These are phyloP conservation scores for Ganoderma boninense DNA, from an alignment of 1,284 basidiomycete genomes.

Conservation along the genomic window DNA sequence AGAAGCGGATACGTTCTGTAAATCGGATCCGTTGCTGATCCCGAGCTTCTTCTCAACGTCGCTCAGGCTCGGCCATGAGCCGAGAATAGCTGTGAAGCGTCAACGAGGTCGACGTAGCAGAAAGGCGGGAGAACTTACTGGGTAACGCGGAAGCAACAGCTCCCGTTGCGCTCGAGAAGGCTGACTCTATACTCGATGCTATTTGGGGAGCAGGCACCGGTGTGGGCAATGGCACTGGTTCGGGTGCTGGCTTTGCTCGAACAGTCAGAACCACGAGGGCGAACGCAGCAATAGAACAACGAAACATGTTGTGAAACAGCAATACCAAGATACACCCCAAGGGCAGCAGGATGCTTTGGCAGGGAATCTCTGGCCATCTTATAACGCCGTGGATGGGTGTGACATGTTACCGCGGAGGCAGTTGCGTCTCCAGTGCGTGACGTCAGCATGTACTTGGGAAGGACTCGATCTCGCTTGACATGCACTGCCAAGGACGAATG, in stretches of 20 bases:
- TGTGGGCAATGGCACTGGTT: conserved; percentile 24
- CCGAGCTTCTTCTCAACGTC: conserved; percentile 39
- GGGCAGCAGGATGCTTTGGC: neutral
- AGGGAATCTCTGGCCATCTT: neutral
- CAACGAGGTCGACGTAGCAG: neutral
- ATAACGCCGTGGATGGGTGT: neutral
- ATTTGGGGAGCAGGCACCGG: conserved; percentile 28
- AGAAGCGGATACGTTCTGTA: too few species aligned
- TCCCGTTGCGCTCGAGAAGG: conserved; percentile 28
- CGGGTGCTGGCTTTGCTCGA: neutral
- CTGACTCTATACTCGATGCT: too few species aligned
- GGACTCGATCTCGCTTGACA: neutral
- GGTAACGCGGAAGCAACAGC: conserved; percentile 36
- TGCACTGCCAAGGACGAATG: neutral
- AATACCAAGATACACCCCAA: neutral
- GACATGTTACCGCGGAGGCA: neutral
- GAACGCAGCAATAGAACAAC: neutral
- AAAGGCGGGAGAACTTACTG: conserved; percentile 19
- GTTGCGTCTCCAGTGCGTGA: neutral
- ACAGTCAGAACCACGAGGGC: conserved; percentile 19
- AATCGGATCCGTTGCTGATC: too few species aligned
- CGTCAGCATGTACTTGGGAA: neutral
- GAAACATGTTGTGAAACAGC: neutral
- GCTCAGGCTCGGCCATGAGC: conserved; percentile 37
- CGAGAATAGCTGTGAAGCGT: conserved; percentile 32